These are phyloP conservation scores for Coemansia sp. DNA, from an alignment of 192 early-diverging fungal species.

Conservation along the genomic window DNA sequence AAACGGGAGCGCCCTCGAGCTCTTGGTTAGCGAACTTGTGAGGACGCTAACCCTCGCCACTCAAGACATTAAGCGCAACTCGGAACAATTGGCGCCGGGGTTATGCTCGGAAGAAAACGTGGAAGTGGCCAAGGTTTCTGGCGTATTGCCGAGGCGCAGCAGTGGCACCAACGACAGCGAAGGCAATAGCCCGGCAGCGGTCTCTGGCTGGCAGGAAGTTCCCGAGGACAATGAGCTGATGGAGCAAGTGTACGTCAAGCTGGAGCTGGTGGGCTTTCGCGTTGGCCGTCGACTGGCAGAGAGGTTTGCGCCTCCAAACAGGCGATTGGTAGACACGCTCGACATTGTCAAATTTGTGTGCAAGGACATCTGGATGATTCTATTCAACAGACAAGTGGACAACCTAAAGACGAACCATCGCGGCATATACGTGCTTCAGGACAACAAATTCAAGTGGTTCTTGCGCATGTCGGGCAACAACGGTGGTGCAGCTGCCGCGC, in stretches of 20 bases:
- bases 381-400: slow-evolving; percentile 97
- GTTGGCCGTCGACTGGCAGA: slow-evolving; percentile 86
- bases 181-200: not conserved
- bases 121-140: not conserved
- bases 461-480: slow-evolving; percentile 82
- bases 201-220: slow-evolving; percentile 38
- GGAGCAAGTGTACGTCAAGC: slow-evolving; percentile 85
- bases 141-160: not conserved
- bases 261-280: slow-evolving; percentile 86
- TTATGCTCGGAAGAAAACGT: slow-evolving; percentile 1
- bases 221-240: slow-evolving; percentile 62
- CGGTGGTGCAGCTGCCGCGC: slow-evolving; percentile 70
- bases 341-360: slow-evolving; percentile 99
- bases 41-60: slow-evolving; percentile 33
- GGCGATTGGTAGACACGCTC: slow-evolving; percentile 87
- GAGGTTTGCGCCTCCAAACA: slow-evolving; percentile 79
- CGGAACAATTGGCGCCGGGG: slow-evolving; percentile 16
- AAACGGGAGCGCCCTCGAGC: slow-evolving; percentile 35
- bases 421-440: slow-evolving; percentile 96
- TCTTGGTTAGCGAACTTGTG: slow-evolving; percentile 43
- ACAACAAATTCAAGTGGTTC: slow-evolving; percentile 97
- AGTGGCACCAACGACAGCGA: not conserved
- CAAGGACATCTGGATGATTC: slow-evolving; percentile 92
- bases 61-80: slow-evolving; percentile 11
- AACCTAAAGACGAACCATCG: slow-evolving; percentile 98